These are phyloP conservation scores for Paramecium sexaurelia DNA, from an alignment of 73 alveolate species.

Conservation along the genomic window DNA sequence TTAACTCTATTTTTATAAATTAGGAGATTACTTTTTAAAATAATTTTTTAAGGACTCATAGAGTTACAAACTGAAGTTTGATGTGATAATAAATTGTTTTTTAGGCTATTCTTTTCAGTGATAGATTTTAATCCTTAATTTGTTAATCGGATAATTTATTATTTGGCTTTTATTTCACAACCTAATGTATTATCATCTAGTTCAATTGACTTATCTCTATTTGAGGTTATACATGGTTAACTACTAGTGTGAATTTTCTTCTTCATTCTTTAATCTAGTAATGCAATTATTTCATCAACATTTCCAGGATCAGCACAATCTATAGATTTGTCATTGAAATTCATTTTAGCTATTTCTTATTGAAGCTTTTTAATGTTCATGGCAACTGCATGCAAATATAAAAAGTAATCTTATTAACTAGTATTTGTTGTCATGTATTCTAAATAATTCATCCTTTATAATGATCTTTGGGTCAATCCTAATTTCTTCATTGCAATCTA, in stretches of 20 bases:
- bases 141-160: not conserved
- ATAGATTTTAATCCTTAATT: not conserved
- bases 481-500: not conserved
- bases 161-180: not conserved
- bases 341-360: not conserved
- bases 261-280: not conserved
- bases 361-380: not conserved
- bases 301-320: slow-evolving; percentile 13
- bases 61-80: not conserved
- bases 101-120: not conserved
- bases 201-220: not conserved
- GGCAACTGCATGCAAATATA: not conserved
- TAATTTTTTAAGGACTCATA: not conserved
- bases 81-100: not conserved
- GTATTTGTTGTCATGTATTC: not conserved
- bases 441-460: not conserved
- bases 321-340: not conserved
- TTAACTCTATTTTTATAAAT: not conserved
- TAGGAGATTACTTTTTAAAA: not conserved
- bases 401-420: not conserved
- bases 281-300: not conserved
- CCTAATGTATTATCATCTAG: not conserved
- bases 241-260: not conserved
- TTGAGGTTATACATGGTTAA: not conserved
- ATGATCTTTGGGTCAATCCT: not conserved